These are phyloP conservation scores for Biscogniauxia mediterranea DNA, from an alignment of 2,329 filamentous ascomycete genomes.

Conservation along the genomic window DNA sequence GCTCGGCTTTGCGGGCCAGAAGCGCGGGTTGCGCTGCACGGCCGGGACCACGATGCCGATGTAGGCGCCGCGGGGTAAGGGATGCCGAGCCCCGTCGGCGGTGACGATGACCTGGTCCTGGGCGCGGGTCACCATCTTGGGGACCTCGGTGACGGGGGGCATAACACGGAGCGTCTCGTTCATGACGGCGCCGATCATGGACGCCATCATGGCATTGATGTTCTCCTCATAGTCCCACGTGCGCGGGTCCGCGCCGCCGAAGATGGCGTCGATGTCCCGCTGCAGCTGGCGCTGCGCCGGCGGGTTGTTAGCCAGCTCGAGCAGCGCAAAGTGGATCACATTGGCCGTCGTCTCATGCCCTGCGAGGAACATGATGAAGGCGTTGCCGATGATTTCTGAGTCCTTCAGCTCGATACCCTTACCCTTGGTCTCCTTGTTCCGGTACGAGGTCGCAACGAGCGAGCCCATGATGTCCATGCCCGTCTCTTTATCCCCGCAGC, in stretches of 20 bases:
- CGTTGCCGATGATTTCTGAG: constrained; percentile 70
- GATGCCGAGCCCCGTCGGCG: constrained; percentile 48
- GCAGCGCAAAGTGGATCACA: constrained; percentile 67
- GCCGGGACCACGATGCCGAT: constrained; percentile 57
- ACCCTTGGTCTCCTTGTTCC: constrained; percentile 22
- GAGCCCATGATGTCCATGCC: constrained; percentile 56
- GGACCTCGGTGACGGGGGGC: constrained; percentile 69
- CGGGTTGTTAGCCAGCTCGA: constrained; percentile 67
- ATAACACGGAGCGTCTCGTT: constrained; percentile 75
- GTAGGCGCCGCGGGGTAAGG: constrained; percentile 49
- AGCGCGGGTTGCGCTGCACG: constrained; percentile 66
- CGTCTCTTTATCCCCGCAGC: constrained; percentile 38
- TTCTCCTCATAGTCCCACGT: constrained; percentile 71
- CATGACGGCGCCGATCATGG: constrained; percentile 71
- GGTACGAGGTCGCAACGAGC: constrained; percentile 44
- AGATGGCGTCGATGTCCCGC: constrained; percentile 63
- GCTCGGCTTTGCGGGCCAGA: constrained; percentile 62
- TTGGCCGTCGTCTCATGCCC: constrained; percentile 82
- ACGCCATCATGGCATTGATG: constrained; percentile 63
- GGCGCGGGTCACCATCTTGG: constrained; percentile 57
- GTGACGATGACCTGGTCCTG: constrained; percentile 59
- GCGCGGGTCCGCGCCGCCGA: constrained; percentile 55
- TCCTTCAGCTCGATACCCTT: constrained; percentile 45
- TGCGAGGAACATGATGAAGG: constrained; percentile 67
- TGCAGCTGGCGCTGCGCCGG: constrained; percentile 65